A percentile compares a stretch with the other conserved stretches of the same genome.
phyloP scores from a whole-genome alignment of 2,329 filamentous ascomycete genomes.

The Epichloe gansuensis region DNA sequence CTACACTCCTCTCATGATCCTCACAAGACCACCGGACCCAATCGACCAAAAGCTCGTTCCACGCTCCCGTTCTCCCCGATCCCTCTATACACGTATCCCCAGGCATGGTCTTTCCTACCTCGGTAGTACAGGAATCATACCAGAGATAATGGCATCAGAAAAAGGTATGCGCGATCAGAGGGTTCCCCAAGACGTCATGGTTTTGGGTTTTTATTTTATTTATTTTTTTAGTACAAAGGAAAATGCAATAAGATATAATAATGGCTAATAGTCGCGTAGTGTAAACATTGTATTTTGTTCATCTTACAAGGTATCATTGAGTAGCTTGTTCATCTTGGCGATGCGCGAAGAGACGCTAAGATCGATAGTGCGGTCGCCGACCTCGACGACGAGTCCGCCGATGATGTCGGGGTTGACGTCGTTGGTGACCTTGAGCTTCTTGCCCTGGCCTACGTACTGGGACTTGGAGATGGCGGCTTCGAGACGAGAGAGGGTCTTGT shows the following conservation, averaged over 20 bases:
- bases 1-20: neutral
- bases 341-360: slow-evolving; percentile 91
- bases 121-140: too few species aligned
- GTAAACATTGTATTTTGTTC: slow-evolving; percentile 8
- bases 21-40: too few species aligned
- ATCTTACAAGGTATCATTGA: slow-evolving; percentile 89
- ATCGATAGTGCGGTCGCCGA: slow-evolving; percentile 96
- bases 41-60: too few species aligned
- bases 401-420: slow-evolving; percentile 90
- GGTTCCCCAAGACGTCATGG: too few species aligned
- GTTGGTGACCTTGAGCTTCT: slow-evolving; percentile 96
- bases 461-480: slow-evolving; percentile 86
- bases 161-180: too few species aligned
- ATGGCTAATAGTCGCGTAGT: slow-evolving; percentile 9
- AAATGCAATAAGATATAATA: slow-evolving; percentile 16
- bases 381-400: slow-evolving; percentile 88
- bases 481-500: slow-evolving; percentile 72
- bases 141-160: too few species aligned
- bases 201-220: too few species aligned
- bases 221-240: too few species aligned
- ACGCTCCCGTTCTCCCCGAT: too few species aligned
- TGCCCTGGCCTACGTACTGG: slow-evolving; percentile 73
- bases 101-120: too few species aligned
- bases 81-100: too few species aligned
- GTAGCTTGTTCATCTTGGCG: slow-evolving; percentile 98